Evolutionary conservation across 441 rosid genomes (phyloP).

Genomic region (Dalechampia spathulata): DNA sequence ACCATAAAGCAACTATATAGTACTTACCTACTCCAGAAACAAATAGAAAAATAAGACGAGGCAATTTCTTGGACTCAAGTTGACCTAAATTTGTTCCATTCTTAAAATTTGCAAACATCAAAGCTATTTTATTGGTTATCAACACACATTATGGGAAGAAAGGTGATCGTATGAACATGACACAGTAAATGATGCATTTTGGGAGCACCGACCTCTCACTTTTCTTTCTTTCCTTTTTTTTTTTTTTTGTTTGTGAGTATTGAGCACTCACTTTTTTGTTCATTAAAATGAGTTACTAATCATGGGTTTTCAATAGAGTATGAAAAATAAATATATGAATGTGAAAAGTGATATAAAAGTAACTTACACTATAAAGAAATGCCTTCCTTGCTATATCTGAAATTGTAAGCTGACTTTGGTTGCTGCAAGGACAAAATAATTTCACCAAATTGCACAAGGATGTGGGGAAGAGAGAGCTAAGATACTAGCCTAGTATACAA

Average conservation of each 20-base stretch:
- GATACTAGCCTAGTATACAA: background rate
- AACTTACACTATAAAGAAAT: slow-evolving; percentile 86
- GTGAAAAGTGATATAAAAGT: slow-evolving; percentile 10
- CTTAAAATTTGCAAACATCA: background rate
- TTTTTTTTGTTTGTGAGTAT: too few relatives aligned
- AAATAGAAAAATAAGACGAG: background rate
- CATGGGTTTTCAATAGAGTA: too few relatives aligned
- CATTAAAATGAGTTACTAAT: background rate
- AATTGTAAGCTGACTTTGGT: slow-evolving; percentile 81
- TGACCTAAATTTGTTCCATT: background rate
- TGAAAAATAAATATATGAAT: background rate
- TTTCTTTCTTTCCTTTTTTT: background rate
- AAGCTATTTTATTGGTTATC: too few relatives aligned
- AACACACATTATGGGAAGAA: too few relatives aligned
- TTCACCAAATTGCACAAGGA: slow-evolving; percentile 8
- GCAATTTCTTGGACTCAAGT: background rate
- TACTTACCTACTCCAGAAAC: background rate
- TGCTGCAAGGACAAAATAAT: slow-evolving; percentile 29
- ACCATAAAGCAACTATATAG: background rate
- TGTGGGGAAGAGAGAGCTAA: background rate
- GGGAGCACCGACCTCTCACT: background rate
- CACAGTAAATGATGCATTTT: background rate
- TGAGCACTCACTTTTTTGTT: too few relatives aligned
- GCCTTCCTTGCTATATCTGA: slow-evolving; percentile 98
- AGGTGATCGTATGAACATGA: background rate